Evolutionary conservation across 257 asterid genomes (phyloP), one percentile per base, ranked within the genome.

Genomic region (Voacanga thouarsii): DNA sequence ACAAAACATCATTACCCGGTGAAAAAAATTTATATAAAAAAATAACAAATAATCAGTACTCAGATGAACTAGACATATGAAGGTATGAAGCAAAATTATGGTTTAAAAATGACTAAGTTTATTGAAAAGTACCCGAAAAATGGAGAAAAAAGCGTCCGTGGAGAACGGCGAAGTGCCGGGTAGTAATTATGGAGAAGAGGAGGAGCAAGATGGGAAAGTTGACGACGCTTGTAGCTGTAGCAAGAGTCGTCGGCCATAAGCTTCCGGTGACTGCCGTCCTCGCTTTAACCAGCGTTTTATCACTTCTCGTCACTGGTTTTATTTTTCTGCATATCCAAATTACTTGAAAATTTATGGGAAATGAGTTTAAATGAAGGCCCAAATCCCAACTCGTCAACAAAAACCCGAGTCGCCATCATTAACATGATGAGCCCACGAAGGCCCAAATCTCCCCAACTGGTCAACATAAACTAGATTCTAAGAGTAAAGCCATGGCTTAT

Each of bases 161-260:
- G 63, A 69, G 79, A 61, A 77, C 72, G 41, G 41, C 41, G 84
- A 49, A 67, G 51, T 37, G 14, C 28, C 39, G 80, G 70, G 39
- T 45, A 57, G 78, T 57, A 69, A 70, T 9, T 61, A 78, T 51
- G 57, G 75, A 57, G 71, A 72, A 49, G 75, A 8, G 49, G 77
- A 79, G 61, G 83, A 79, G 80, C n/a, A 74, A 59, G 53, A 73
- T 50, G 61, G 82, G 81, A 69, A 86, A 75, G 64, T 26, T 80
- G 79, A 78, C 71, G 63, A 65, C 14, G 73, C 5, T 65, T 73
- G 71, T 37, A 44, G 84, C 74, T 72, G 90, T 59, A 75, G 82
- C 44, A 56, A 76, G 84, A 89, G 82, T 83, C 75, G 82, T 82
- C 75, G 88, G 93, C 96, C 93, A 90, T 89, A 89, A 85, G 90